Percentiles rank a stretch among this genome's conserved stretches.
Evolutionary conservation across 2,329 filamentous ascomycete genomes (phyloP).

Genomic region (Setomelanomma holmii): DNA sequence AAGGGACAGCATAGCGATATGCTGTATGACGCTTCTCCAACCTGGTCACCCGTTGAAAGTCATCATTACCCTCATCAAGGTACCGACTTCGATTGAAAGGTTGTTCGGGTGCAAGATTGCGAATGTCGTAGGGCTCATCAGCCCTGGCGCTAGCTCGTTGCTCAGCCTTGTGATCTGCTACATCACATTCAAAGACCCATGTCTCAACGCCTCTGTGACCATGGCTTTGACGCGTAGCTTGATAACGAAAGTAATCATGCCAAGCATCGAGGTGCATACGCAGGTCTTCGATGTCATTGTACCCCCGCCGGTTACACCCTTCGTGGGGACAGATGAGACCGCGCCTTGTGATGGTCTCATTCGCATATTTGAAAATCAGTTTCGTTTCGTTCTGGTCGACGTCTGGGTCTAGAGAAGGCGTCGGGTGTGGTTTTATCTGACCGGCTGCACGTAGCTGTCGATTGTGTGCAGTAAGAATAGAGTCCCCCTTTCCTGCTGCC

Average conservation of each 20-base stretch:
- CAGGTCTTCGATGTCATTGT: slow-evolving; percentile 29
- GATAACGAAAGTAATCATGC: slow-evolving; percentile 46
- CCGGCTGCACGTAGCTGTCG: slow-evolving; percentile 9
- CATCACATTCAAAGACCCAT: slow-evolving; percentile 25
- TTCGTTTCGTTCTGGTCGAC: slow-evolving; percentile 21
- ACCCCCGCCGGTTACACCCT: slow-evolving; percentile 14
- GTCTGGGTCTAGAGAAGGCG: slow-evolving; percentile 11
- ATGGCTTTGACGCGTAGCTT: slow-evolving; percentile 11
- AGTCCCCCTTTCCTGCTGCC: slow-evolving; percentile 10
- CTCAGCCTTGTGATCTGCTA: slow-evolving; percentile 25
- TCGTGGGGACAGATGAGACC: slow-evolving; percentile 25
- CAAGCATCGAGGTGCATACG: slow-evolving; percentile 43
- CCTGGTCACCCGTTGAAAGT: slow-evolving; percentile 22
- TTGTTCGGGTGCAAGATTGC: slow-evolving; percentile 40
- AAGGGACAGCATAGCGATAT: neutral
- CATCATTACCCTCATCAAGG: slow-evolving; percentile 43
- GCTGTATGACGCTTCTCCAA: slow-evolving; percentile 10
- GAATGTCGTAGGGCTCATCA: slow-evolving; percentile 34
- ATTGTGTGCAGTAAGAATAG: slow-evolving; percentile 36
- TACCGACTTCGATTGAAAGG: slow-evolving; percentile 47
- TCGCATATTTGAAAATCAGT: slow-evolving; percentile 20
- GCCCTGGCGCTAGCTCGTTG: slow-evolving; percentile 32
- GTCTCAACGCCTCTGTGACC: slow-evolving; percentile 20
- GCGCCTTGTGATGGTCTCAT: slow-evolving; percentile 11
- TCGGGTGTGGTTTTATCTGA: slow-evolving; percentile 5